Evolutionary conservation across 257 asterid species (phyloP).

Genomic region (Rhazya stricta): DNA sequence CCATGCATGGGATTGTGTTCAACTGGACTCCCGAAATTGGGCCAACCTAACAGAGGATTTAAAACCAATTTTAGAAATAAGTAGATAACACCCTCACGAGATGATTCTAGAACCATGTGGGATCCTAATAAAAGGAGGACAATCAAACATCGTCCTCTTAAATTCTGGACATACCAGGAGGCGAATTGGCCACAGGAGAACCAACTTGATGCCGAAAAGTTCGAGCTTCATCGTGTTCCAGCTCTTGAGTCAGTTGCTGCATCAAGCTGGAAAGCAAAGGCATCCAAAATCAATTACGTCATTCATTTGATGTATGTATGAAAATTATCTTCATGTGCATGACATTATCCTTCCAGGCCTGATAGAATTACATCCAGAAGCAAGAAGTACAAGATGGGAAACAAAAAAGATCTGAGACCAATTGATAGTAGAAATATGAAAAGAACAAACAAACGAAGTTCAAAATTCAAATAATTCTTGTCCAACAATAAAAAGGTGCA

Average conservation of each 20-base stretch:
- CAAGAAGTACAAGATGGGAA: neutral
- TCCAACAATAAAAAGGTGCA: neutral
- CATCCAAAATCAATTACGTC: neutral
- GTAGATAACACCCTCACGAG: neutral
- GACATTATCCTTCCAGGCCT: neutral
- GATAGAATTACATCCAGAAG: neutral
- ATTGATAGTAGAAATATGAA: neutral
- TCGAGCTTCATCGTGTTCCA: slow-evolving; percentile 72
- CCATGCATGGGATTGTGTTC: slow-evolving; percentile 57
- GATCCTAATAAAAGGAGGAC: neutral
- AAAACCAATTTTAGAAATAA: neutral
- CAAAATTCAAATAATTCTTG: neutral
- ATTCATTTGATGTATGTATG: neutral
- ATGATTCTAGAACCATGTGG: neutral
- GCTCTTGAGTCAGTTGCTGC: slow-evolving; percentile 87
- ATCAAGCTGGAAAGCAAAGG: slow-evolving; percentile 50
- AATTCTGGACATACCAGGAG: slow-evolving; percentile 55
- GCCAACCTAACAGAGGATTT: slow-evolving; percentile 58
- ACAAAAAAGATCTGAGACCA: neutral
- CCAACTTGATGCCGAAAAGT: slow-evolving; percentile 60
- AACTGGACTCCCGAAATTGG: slow-evolving; percentile 75
- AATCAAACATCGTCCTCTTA: neutral
- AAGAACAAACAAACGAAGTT: neutral
- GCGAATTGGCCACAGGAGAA: slow-evolving; percentile 83
- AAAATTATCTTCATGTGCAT: neutral